phyloP scores from a whole-genome alignment of 2,329 filamentous ascomycete species.

The Hymenoscyphus occultus region DNA sequence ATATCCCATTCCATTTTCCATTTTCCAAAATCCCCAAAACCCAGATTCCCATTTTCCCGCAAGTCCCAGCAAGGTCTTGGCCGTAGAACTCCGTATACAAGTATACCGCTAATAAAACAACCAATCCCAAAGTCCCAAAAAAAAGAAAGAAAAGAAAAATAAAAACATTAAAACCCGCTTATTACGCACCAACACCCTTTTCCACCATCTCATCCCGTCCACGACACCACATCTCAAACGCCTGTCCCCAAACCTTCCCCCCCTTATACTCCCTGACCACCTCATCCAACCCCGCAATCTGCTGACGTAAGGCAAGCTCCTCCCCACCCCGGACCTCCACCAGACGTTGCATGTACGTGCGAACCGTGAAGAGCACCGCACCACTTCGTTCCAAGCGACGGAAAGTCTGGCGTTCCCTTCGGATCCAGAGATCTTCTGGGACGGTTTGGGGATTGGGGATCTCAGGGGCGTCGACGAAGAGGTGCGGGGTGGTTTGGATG shows the following conservation, averaged over 20 bases:
- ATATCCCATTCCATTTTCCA: too few species aligned
- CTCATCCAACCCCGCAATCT: slow-evolving; percentile 45
- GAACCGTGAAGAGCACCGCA: slow-evolving; percentile 49
- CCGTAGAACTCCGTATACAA: too few species aligned
- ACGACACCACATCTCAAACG: slow-evolving; percentile 21
- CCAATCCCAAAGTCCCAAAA: too few species aligned
- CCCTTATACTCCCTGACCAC: slow-evolving; percentile 46
- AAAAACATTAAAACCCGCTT: not conserved
- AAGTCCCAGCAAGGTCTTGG: too few species aligned
- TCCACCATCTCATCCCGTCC: slow-evolving; percentile 4
- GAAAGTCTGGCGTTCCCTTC: slow-evolving; percentile 50
- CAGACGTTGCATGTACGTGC: slow-evolving; percentile 44
- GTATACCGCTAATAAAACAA: too few species aligned
- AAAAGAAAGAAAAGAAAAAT: too few species aligned
- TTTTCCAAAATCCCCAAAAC: too few species aligned
- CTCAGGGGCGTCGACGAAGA: slow-evolving; percentile 45
- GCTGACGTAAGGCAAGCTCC: slow-evolving; percentile 41
- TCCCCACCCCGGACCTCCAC: slow-evolving; percentile 42
- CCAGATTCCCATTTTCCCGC: too few species aligned
- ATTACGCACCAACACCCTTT: not conserved
- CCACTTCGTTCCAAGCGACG: slow-evolving; percentile 42
- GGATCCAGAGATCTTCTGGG: slow-evolving; percentile 44
- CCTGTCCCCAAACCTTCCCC: slow-evolving; percentile 40
- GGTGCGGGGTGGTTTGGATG: slow-evolving; percentile 45
- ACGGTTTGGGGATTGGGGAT: slow-evolving; percentile 17